These are phyloP conservation scores for Ambispora gerdemannii DNA, from an alignment of 192 early-diverging fungal species.

Conservation along the genomic window DNA sequence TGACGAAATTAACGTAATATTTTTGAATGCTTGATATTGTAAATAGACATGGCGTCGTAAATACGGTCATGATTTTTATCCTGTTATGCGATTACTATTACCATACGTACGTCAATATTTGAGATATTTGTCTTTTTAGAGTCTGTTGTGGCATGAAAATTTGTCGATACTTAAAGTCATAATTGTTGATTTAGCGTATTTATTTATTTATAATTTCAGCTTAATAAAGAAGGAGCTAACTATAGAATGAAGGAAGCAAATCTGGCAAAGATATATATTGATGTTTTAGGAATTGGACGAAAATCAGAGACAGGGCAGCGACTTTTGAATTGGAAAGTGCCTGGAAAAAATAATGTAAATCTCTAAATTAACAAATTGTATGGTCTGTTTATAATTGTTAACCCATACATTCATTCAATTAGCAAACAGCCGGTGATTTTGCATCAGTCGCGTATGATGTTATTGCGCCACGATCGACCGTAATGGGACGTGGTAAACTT, in stretches of 20 bases:
- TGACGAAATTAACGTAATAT: not conserved
- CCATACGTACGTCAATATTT: constrained; percentile 33
- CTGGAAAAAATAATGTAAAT: constrained; percentile 29
- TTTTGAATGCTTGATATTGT: too few species aligned
- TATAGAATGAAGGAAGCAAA: constrained; percentile 68
- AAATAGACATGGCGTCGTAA: constrained; percentile 10
- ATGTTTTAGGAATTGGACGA: constrained; percentile 53
- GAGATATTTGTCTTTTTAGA: not conserved
- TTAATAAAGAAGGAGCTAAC: constrained; percentile 53
- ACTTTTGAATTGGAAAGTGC: constrained; percentile 59
- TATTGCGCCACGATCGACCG: constrained; percentile 46
- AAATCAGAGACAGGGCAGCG: constrained; percentile 58
- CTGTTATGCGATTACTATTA: constrained; percentile 39
- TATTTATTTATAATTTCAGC: constrained; percentile 25
- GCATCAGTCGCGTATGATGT: constrained; percentile 49
- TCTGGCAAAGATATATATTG: constrained; percentile 63
- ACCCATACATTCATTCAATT: constrained; percentile 12
- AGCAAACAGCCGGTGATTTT: constrained; percentile 64
- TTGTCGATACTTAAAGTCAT: not conserved
- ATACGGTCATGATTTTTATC: constrained; percentile 18
- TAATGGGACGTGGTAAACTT: constrained; percentile 44
- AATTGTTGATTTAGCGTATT: not conserved
- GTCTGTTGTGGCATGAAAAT: not conserved
- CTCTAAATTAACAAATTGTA: not conserved
- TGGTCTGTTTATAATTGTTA: not conserved